Evolutionary conservation across 495 filamentous ascomycete genomes (phyloP), one percentile per base, ranked within the genome.

Genomic region (Parachaetomium inaequale): DNA sequence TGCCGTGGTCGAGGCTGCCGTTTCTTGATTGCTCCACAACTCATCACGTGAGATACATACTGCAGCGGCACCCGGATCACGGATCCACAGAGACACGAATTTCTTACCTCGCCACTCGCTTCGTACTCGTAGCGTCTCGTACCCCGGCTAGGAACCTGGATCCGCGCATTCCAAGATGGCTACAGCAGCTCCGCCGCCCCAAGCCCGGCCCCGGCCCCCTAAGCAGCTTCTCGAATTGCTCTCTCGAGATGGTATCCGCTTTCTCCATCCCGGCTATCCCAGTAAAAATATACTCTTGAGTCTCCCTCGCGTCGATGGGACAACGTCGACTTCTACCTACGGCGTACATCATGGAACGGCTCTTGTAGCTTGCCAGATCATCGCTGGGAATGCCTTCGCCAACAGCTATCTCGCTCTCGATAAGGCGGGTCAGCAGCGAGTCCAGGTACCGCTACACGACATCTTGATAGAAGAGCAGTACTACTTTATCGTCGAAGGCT

Each of bases 141-240:
- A 40, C 38, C 12, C 38, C 38, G 11, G 38, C 38, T 17, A 40
- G 38, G 15, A 46, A 23, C 43, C 43, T 11, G 19, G 43, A 46
- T 46, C 19, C 43, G 43, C 43, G 43, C 43, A 46, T 46, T 46
- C 43, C 43, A 46, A 46, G n/a, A 46, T 46, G 43, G 43, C 43
- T 11, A 46, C 43, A 46, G 19, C 43, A 46, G 43, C 43, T 46
- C 43, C 43, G 43, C 43, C 43, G 43, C 17, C 19, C 43, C 43
- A 46, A 46, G 43, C 19, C 43, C 43, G 19, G 17, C 43, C 11
- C 43, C 43, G 4, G 43, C 43, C 43, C 6, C n/a, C 43, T 11
- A 46, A 46, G 19, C 43, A 46, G 43, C n/a, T 15, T 40, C 38
- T 46, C 43, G 43, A 46, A 46, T 23, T 46, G n/a, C 17, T 4